phyloP scores from a whole-genome alignment of 345 rosid genomes.

The Pistacia atlantica region DNA sequence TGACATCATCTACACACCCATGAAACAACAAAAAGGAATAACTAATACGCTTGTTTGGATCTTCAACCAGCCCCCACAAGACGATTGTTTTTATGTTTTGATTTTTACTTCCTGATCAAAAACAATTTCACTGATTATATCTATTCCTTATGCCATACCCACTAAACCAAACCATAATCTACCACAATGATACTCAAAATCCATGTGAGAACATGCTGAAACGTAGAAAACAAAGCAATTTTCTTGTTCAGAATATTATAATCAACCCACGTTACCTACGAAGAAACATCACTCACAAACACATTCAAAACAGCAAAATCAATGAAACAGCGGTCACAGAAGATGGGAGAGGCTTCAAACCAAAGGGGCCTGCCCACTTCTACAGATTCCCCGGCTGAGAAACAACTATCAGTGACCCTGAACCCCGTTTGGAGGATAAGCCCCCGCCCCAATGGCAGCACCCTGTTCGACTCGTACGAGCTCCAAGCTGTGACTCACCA shows the following conservation, averaged over 20 bases:
- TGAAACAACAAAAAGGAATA: too few relatives aligned
- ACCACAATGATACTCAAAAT: not conserved
- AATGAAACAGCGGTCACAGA: not conserved
- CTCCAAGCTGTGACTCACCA: conserved; percentile 42
- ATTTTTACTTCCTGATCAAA: too few relatives aligned
- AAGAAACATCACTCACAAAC: not conserved
- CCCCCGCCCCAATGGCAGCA: conserved; percentile 36
- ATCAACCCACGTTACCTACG: conserved; percentile 14
- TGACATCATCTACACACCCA: too few relatives aligned
- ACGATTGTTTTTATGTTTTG: too few relatives aligned
- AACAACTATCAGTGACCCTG: not conserved
- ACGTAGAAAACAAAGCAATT: conserved; percentile 37
- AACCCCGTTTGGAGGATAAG: conserved; percentile 25
- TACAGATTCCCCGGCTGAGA: not conserved
- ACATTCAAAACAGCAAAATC: not conserved
- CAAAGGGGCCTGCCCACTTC: not conserved
- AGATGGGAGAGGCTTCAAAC: conserved; percentile 25
- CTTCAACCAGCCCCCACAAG: too few relatives aligned
- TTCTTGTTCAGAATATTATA: conserved; percentile 19
- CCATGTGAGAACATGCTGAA: conserved; percentile 17
- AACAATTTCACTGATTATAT: too few relatives aligned
- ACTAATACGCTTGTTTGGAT: too few relatives aligned
- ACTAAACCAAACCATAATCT: too few relatives aligned
- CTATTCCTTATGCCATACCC: too few relatives aligned
- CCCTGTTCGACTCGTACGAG: conserved; percentile 49